Evolutionary conservation across 164 flowering plant genomes (phyloP), one percentile per base, ranked within the genome.

Genomic region (Stephania cephalantha): DNA sequence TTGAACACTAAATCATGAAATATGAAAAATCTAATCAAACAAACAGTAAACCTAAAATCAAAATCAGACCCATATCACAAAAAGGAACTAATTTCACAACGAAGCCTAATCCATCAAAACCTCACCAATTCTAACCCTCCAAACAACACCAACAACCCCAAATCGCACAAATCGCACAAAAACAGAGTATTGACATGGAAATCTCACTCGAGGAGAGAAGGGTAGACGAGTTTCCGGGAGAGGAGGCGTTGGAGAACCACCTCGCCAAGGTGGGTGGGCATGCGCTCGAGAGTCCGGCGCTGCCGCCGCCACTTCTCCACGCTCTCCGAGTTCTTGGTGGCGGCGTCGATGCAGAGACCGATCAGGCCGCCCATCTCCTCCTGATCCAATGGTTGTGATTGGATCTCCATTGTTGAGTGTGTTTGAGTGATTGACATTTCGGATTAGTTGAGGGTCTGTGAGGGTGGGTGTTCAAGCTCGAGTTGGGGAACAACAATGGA

Each of bases 181-280:
- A 7, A 17, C 29, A 46, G 18, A 45, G 30, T 17, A 15, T 10
- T 46, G 66, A 1, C 35, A 61, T 69, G 9, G 13, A 30, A 29
- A 30, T 72, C 80, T n/a, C 87, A 93, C 99, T 96, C 97, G 75
- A 93, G 98, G 67, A 96, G 75, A n/a, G 97, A 89, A 72, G 98
- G 97, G 70, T 42, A 79, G 71, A 93, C 83, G 66, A 96, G 93
- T 52, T 93, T 88, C 55, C 98, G 94, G 18, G 44, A 84, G 68
- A 85, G 84, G 71, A 96, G 95, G 63, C 86, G 89, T 70, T 78
- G 88, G 75, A 96, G 84, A 65, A 96, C 91, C 81, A 90, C 83
- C 12, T 86, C 85, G 46, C 94, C 93, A 69, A 96, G 92, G 0
- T 83, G 90, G 45, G 88, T 67, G 18, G 99, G 99, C 85, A 96